Percentiles rank a stretch among this genome's conserved stretches.
phyloP scores from a whole-genome alignment of 2,329 filamentous ascomycete genomes.

The Curvularia spicifera region DNA sequence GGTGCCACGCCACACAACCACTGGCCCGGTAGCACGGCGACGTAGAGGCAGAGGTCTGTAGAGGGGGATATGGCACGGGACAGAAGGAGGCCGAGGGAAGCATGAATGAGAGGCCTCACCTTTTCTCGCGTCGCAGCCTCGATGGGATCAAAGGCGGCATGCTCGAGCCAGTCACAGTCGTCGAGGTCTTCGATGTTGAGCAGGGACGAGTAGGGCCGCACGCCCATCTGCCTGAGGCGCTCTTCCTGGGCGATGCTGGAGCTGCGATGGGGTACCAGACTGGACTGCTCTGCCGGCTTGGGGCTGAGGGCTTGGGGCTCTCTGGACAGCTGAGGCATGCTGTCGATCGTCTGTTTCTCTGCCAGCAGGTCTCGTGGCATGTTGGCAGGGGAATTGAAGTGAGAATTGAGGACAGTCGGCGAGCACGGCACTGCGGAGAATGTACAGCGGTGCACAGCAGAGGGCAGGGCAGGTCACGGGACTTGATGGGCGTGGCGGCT shows the following conservation, averaged over 20 bases:
- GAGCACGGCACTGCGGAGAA: conserved; percentile 1
- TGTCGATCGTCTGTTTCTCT: conserved; percentile 44
- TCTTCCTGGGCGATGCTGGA: conserved; percentile 35
- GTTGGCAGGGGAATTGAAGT: conserved; percentile 9
- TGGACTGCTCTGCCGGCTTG: conserved; percentile 20
- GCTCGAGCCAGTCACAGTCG: conserved; percentile 65
- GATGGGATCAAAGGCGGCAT: conserved; percentile 63
- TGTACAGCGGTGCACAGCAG: background rate
- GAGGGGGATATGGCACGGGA: background rate
- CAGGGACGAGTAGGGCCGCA: conserved; percentile 76
- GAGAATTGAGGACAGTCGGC: too few species aligned
- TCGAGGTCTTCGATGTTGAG: conserved; percentile 71
- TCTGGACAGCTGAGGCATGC: conserved; percentile 49
- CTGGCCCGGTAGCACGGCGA: background rate
- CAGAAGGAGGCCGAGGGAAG: conserved; percentile 1
- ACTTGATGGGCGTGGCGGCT: conserved; percentile 14
- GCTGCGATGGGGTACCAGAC: conserved; percentile 33
- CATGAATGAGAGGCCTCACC: conserved; percentile 53
- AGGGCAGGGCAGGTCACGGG: conserved; percentile 28
- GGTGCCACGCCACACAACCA: background rate
- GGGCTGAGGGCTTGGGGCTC: conserved; percentile 34
- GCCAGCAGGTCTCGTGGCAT: conserved; percentile 55
- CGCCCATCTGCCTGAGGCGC: conserved; percentile 54
- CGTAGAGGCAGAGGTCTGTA: conserved; percentile 3
- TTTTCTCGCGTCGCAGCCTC: conserved; percentile 66